Base-by-base conservation (phyloP, 2,329 filamentous ascomycete genomes). In the Beauveria scarabaeidicola region DNA sequence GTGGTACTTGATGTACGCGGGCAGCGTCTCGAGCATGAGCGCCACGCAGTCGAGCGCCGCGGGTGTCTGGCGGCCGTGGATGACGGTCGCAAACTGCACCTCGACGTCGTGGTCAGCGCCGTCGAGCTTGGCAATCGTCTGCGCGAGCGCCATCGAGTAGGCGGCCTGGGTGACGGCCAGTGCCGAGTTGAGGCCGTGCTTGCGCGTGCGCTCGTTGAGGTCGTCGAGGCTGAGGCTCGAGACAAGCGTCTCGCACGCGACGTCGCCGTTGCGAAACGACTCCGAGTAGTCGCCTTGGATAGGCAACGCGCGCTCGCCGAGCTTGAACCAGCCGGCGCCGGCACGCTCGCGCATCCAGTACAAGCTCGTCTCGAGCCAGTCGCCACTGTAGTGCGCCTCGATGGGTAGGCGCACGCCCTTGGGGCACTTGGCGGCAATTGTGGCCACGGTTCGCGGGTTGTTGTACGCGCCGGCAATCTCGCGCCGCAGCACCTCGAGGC, bases 311-410 rank as follows among this genome's bases (percentile, higher is more conserved):
- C 50, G 47, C 10, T 21, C 36, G 41, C 50, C 48, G n/a, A 53
- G 29, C 55, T 53, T 57, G 51, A 48, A 52, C 15, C 13, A 38
- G 40, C 48, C 58, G 36, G 43, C 52, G 27, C 53, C 58, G 13
- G 54, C 46, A 25, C 51, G 44, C 47, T 29, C 61, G 36, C 38
- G 59, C 60, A 54, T 55, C 62, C 62, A 63, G 50, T 61, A 57
- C 52, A 52, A 11, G 46, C 54, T 62, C n/a, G 62, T 63, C 43
- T 60, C 60, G 11, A 60, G 53, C 60, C 62, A 63, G 41, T 62
- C 60, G 3, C 47, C 47, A 44, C 56, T 60, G 50, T 59, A 59
- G 50, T 59, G 57, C 29, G 40, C 57, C 50, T 59, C 50, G 21
- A 63, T 51, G n/a, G 52, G 59, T 32, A 60, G 56, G 32, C 54